Conservation (phyloP, 2,329 filamentous ascomycete genomes). For the Calonectria multiphialidica region DNA sequence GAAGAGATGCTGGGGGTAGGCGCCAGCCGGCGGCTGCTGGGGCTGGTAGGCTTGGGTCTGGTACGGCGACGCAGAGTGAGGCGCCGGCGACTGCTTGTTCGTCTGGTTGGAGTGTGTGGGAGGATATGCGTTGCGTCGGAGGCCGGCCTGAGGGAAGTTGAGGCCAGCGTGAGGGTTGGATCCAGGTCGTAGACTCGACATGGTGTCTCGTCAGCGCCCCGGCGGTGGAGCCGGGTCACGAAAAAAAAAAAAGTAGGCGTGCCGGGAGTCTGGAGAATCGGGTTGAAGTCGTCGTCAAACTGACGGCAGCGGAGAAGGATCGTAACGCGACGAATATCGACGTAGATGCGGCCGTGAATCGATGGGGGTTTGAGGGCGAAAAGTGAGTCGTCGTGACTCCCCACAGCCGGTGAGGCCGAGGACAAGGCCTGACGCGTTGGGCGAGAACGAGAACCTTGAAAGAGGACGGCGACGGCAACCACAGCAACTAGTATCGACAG, state of each 20-base stretch:
- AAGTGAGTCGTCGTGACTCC: slow-evolving; percentile 23
- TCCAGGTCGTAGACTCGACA: slow-evolving; percentile 64
- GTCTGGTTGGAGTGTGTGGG: slow-evolving; percentile 62
- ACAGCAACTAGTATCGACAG: slow-evolving; percentile 24
- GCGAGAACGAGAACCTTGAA: slow-evolving; percentile 25
- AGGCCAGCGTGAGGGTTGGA: slow-evolving; percentile 66
- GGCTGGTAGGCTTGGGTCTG: slow-evolving; percentile 65
- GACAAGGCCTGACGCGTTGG: slow-evolving; percentile 21
- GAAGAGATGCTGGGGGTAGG: slow-evolving; percentile 67
- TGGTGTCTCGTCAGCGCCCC: slow-evolving; percentile 46
- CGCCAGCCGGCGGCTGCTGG: slow-evolving; percentile 61
- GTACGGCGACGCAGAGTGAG: slow-evolving; percentile 67
- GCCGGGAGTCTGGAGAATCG: background rate
- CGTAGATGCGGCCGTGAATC: slow-evolving; percentile 27
- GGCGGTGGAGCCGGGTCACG: slow-evolving; percentile 36
- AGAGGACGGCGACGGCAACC: slow-evolving; percentile 29
- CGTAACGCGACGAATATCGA: slow-evolving; percentile 25
- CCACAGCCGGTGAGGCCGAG: slow-evolving; percentile 23
- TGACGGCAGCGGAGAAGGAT: slow-evolving; percentile 25
- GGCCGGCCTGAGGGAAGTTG: slow-evolving; percentile 62
- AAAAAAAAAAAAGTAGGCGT: background rate
- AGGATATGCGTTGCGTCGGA: slow-evolving; percentile 62
- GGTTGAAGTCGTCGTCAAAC: slow-evolving; percentile 24
- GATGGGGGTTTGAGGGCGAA: slow-evolving; percentile 34
- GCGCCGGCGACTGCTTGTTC: slow-evolving; percentile 67